Conservation (phyloP, 2,329 filamentous ascomycete species). For the Orbilia brochopaga region DNA sequence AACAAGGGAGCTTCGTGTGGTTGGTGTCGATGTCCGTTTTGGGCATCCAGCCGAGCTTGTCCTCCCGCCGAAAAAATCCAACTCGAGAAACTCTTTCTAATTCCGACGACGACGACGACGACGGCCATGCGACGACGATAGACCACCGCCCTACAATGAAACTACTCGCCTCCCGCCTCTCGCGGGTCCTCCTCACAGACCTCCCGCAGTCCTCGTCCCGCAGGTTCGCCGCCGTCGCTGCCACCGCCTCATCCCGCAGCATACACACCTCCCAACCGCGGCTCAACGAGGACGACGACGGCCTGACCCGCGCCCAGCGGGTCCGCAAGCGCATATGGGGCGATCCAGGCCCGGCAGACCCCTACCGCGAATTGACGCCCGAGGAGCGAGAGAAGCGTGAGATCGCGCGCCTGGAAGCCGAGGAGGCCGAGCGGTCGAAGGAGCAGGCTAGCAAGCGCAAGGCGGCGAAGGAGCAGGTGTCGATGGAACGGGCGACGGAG, state of each 20-base stretch:
- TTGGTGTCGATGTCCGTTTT: no score
- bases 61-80: neutral
- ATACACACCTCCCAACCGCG: conserved; percentile 19
- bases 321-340: conserved; percentile 39
- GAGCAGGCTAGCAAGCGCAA: conserved; percentile 1
- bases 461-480: conserved; percentile 1
- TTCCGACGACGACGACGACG: no score
- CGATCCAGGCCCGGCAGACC: conserved; percentile 31
- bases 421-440: conserved; percentile 20
- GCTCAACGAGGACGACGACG: conserved; percentile 13
- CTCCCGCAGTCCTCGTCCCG: conserved; percentile 16
- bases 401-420: conserved; percentile 23
- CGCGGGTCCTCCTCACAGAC: conserved; percentile 32
- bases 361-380: conserved; percentile 34
- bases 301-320: conserved; percentile 36
- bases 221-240: conserved; percentile 4
- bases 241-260: conserved; percentile 10
- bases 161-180: conserved; percentile 27
- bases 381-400: conserved; percentile 39
- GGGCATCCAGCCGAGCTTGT: neutral
- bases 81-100: no score
- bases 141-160: conserved; percentile 19
- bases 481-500: neutral
- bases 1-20: neutral
- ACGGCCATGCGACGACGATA: neutral